Conservation (phyloP, 306 rosid species). For the Cyclanthera cordifolia region DNA sequence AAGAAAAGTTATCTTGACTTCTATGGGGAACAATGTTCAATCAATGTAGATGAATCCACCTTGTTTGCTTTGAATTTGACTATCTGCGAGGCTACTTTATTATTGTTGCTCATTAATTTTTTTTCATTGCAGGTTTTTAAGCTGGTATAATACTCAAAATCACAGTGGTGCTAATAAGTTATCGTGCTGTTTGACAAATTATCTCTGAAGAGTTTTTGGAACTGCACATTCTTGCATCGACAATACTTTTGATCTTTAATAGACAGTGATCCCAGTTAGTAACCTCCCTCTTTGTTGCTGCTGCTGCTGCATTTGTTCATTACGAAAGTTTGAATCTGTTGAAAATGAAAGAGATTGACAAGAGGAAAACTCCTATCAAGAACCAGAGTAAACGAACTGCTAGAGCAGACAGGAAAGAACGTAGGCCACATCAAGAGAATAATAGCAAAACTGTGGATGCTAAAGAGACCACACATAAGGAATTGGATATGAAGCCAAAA, state of each 20-base stretch:
- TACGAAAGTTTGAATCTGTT: neutral
- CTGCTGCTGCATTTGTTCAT: neutral
- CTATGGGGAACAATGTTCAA: neutral
- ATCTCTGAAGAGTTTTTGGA: neutral
- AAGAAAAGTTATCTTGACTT: neutral
- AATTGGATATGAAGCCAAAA: conserved; percentile 25
- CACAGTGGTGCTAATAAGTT: neutral
- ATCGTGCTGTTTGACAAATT: neutral
- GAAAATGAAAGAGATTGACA: conserved; percentile 64
- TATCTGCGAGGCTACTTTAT: neutral
- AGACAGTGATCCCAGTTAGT: neutral
- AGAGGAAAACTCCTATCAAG: conserved; percentile 41
- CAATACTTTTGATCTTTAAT: neutral
- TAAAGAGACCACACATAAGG: conserved; percentile 40
- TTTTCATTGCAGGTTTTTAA: conserved; percentile 4
- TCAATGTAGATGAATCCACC: neutral
- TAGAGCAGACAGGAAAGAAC: conserved; percentile 46
- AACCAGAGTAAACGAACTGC: conserved; percentile 43
- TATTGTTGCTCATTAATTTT: neutral
- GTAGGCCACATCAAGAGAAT: conserved; percentile 36
- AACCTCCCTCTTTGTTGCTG: neutral
- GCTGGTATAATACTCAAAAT: neutral
- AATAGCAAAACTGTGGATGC: conserved; percentile 33
- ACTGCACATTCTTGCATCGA: neutral
- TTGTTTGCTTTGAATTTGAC: neutral